Conservation (phyloP, 2,329 filamentous ascomycete species). For the Diatrype stigma region DNA sequence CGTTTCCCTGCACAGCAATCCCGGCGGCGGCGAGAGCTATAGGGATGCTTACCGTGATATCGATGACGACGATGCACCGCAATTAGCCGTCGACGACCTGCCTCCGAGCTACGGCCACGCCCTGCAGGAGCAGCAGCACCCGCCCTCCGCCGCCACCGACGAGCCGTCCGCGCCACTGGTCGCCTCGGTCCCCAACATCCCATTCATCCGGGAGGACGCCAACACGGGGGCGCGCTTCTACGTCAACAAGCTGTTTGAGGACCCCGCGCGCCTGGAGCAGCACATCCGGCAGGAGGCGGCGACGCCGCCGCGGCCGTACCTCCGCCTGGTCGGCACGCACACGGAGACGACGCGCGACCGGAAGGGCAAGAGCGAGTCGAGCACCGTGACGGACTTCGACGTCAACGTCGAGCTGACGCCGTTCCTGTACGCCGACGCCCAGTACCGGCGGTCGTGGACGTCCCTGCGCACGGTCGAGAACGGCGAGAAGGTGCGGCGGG, state of each 20-base stretch:
- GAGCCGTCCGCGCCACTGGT: neutral
- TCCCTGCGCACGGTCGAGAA: slow-evolving; percentile 51
- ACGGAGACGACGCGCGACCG: slow-evolving; percentile 36
- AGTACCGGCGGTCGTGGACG: slow-evolving; percentile 35
- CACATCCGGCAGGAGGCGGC: slow-evolving; percentile 41
- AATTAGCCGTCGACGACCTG: neutral
- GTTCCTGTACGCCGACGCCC: slow-evolving; percentile 47
- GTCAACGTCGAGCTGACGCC: slow-evolving; percentile 55
- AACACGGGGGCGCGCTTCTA: slow-evolving; percentile 36
- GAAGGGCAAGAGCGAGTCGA: slow-evolving; percentile 42
- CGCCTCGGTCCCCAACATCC: neutral
- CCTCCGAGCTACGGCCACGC: neutral
- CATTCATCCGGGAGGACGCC: slow-evolving; percentile 21
- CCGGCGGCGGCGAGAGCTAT: neutral
- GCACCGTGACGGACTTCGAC: slow-evolving; percentile 54
- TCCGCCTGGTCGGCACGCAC: slow-evolving; percentile 52
- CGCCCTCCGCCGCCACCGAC: neutral
- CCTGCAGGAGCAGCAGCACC: neutral
- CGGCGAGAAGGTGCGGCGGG: slow-evolving; percentile 59
- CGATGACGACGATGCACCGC: neutral
- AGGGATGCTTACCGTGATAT: neutral
- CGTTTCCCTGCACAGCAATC: neutral
- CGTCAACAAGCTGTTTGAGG: slow-evolving; percentile 42
- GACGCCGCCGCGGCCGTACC: slow-evolving; percentile 48
- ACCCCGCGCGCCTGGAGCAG: slow-evolving; percentile 38